Evolutionary conservation across 2,329 filamentous ascomycete genomes (phyloP).

Genomic region (Diplodia intermedia): DNA sequence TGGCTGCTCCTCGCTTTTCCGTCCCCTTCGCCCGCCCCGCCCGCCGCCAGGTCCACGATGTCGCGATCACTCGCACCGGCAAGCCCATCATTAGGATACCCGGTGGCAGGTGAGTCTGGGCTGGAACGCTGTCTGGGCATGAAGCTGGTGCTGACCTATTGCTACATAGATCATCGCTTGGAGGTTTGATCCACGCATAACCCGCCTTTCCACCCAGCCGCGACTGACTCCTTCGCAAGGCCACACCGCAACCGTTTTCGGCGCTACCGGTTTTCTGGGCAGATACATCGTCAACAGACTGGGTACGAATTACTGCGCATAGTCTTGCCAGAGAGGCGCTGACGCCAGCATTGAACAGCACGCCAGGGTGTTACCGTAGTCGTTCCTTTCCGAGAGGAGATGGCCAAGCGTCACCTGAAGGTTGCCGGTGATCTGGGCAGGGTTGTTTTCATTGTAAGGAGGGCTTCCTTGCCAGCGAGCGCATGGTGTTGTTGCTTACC

Average conservation of each 20-base stretch:
- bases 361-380: constrained; percentile 94
- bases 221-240: constrained; percentile 62
- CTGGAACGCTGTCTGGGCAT: constrained; percentile 39
- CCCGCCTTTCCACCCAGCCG: constrained; percentile 33
- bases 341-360: constrained; percentile 61
- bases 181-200: constrained; percentile 63
- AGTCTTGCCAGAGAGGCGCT: neutral
- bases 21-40: constrained; percentile 19
- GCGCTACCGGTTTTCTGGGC: constrained; percentile 92
- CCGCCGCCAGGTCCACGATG: constrained; percentile 67
- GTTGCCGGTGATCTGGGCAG: constrained; percentile 92
- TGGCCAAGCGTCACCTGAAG: constrained; percentile 96
- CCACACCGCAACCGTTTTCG: constrained; percentile 96
- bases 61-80: constrained; percentile 92
- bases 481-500: constrained; percentile 5
- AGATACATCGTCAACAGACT: constrained; percentile 97
- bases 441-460: constrained; percentile 80
- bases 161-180: constrained; percentile 73
- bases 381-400: constrained; percentile 93
- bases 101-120: constrained; percentile 77
- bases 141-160: constrained; percentile 29
- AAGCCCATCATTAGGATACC: constrained; percentile 90
- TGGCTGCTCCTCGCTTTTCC: constrained; percentile 41
- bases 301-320: constrained; percentile 59
- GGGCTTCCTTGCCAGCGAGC: neutral